These are phyloP conservation scores for Linaria vulgaris DNA, from an alignment of 257 asterid species.

Conservation along the genomic window DNA sequence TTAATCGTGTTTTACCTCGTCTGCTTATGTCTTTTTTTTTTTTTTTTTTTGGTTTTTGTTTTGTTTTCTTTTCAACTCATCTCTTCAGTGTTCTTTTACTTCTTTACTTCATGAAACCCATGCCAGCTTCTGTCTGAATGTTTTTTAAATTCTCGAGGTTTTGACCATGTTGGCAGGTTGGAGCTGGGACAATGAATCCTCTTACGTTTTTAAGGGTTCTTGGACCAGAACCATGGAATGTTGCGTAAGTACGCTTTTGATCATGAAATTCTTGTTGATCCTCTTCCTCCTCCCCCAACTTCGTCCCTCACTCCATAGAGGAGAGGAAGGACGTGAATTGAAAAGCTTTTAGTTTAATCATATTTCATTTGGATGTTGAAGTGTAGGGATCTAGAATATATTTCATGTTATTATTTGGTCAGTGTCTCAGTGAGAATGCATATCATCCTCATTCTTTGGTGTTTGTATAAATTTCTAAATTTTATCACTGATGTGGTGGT, in stretches of 20 bases:
- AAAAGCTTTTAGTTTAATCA: background rate
- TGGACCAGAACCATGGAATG: conserved; percentile 99
- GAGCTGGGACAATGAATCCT: conserved; percentile 99
- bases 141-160: conserved; percentile 27
- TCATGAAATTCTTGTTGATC: conserved; percentile 8
- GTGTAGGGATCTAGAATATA: background rate
- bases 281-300: conserved; percentile 1
- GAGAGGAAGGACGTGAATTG: background rate
- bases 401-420: background rate
- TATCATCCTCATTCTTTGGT: no score
- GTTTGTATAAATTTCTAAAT: conserved; percentile 21
- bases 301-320: background rate
- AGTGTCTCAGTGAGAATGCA: background rate
- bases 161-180: conserved; percentile 67
- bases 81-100: no score
- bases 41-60: no score
- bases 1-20: no score
- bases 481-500: conserved; percentile 36
- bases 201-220: conserved; percentile 90
- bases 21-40: no score
- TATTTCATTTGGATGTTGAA: conserved; percentile 8
- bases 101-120: background rate
- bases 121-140: conserved; percentile 11
- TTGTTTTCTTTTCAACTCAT: no score
- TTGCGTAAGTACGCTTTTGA: conserved; percentile 69